A percentile compares a stretch with the other conserved stretches of the same genome.
These are phyloP conservation scores for Pseudonitzschia multiseries DNA, from an alignment of 108 stramenopile species.

Conservation along the genomic window DNA sequence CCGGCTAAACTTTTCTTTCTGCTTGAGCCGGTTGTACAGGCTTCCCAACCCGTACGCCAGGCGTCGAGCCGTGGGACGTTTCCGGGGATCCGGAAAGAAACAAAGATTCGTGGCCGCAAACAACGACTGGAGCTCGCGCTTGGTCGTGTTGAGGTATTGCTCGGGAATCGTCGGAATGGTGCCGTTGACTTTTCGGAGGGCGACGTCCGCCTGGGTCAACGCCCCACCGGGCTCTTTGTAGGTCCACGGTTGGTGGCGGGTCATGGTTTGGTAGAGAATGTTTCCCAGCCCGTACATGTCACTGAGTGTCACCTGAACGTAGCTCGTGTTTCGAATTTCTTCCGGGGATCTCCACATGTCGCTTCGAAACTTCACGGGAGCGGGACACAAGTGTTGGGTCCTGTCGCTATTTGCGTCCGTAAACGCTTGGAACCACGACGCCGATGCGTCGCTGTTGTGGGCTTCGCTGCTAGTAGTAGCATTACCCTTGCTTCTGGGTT, in stretches of 20 bases:
- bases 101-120: conserved; percentile 37
- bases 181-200: conserved; percentile 35
- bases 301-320: conserved; percentile 54
- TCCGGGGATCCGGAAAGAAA: conserved; percentile 29
- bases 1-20: conserved; percentile 19
- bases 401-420: neutral
- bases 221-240: conserved; percentile 43
- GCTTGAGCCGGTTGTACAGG: conserved; percentile 26
- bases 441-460: too few relatives aligned
- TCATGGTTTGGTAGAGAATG: conserved; percentile 57
- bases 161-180: conserved; percentile 35
- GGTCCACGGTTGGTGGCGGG: conserved; percentile 30
- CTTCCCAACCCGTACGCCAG: conserved; percentile 32
- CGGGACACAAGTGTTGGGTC: conserved; percentile 27
- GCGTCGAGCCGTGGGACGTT: conserved; percentile 41
- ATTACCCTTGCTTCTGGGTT: neutral
- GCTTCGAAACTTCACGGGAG: conserved; percentile 40
- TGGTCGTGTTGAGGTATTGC: conserved; percentile 32
- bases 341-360: conserved; percentile 62
- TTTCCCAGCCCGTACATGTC: conserved; percentile 80
- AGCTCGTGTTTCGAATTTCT: conserved; percentile 45
- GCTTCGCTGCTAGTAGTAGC: neutral
- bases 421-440: neutral
- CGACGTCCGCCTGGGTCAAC: conserved; percentile 27
- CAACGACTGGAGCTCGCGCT: conserved; percentile 26